Percentiles rank a stretch among this genome's conserved stretches.
These are phyloP conservation scores for Entomortierella chlamydospora DNA, from an alignment of 192 early-diverging fungal genomes.

Conservation along the genomic window DNA sequence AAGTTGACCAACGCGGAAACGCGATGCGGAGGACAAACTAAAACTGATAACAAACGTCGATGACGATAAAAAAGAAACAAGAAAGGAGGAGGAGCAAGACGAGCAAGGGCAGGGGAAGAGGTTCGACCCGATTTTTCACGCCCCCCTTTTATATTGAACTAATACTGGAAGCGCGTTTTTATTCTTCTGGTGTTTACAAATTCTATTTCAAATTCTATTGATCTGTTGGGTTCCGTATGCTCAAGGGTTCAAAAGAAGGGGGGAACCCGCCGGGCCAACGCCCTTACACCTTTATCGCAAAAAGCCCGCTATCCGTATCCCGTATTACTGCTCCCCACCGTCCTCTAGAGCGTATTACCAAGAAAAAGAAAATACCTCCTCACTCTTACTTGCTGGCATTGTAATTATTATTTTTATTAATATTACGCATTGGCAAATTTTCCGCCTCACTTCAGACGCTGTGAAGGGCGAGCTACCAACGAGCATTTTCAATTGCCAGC, in stretches of 20 bases:
- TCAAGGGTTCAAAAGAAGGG: not conserved
- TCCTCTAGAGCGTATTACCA: too few relatives aligned
- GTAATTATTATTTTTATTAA: too few relatives aligned
- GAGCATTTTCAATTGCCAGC: too few relatives aligned
- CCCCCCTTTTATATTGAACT: slow-evolving; percentile 7
- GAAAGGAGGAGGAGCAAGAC: not conserved
- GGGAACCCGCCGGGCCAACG: not conserved
- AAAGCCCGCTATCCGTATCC: too few relatives aligned
- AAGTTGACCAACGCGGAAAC: not conserved
- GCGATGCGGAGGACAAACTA: too few relatives aligned
- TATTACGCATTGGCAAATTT: too few relatives aligned
- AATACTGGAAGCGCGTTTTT: not conserved
- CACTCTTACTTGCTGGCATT: too few relatives aligned
- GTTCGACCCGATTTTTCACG: not conserved
- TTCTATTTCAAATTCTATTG: not conserved
- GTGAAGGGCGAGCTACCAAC: too few relatives aligned
- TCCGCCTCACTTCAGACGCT: too few relatives aligned
- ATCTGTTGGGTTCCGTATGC: not conserved
- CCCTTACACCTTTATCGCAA: not conserved
- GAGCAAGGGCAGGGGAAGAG: not conserved
- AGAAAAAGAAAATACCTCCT: too few relatives aligned
- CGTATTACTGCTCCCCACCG: too few relatives aligned
- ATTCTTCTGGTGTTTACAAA: not conserved
- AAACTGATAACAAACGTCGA: slow-evolving; percentile 3
- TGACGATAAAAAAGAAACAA: not conserved